Conservation (phyloP, 768 basidiomycete genomes). For the Asterophora parasitica region DNA sequence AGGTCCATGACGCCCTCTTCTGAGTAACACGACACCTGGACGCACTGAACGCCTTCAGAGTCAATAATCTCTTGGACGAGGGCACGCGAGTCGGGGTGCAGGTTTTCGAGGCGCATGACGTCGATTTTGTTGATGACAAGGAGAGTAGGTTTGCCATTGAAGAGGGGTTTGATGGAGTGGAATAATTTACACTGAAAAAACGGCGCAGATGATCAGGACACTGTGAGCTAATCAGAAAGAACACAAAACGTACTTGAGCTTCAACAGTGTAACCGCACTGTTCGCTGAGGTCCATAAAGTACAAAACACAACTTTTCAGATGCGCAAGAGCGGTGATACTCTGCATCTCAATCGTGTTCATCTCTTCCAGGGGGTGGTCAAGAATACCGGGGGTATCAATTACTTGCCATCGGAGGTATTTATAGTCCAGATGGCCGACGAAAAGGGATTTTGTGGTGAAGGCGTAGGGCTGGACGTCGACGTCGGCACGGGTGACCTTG, state of each 20-base stretch:
- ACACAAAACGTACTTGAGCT: constrained; percentile 89
- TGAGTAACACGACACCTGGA: constrained; percentile 91
- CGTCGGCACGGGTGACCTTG: constrained; percentile 98
- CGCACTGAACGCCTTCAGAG: constrained; percentile 60
- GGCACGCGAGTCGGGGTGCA: constrained; percentile 66
- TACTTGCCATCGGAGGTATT: constrained; percentile 98
- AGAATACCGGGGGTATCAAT: constrained; percentile 98
- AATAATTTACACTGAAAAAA: constrained; percentile 89
- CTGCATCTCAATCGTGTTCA: constrained; percentile 99
- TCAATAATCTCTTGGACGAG: constrained; percentile 87
- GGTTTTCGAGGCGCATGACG: constrained; percentile 82
- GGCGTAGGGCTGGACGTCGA: constrained; percentile 98
- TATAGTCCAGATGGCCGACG: constrained; percentile 98
- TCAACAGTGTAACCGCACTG: constrained; percentile 98
- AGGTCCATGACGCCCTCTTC: constrained; percentile 98
- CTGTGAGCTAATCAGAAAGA: neutral
- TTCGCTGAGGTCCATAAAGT: constrained; percentile 98
- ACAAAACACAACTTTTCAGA: constrained; percentile 88
- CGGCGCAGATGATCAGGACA: neutral
- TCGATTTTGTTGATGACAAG: constrained; percentile 99
- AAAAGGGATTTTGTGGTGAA: constrained; percentile 99
- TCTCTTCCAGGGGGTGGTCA: constrained; percentile 97
- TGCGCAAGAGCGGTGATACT: constrained; percentile 97
- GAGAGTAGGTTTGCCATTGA: constrained; percentile 86
- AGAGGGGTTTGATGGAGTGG: constrained; percentile 98